Evolutionary conservation across 2,329 filamentous ascomycete species (phyloP).

Genomic region (Alternaria triticina): DNA sequence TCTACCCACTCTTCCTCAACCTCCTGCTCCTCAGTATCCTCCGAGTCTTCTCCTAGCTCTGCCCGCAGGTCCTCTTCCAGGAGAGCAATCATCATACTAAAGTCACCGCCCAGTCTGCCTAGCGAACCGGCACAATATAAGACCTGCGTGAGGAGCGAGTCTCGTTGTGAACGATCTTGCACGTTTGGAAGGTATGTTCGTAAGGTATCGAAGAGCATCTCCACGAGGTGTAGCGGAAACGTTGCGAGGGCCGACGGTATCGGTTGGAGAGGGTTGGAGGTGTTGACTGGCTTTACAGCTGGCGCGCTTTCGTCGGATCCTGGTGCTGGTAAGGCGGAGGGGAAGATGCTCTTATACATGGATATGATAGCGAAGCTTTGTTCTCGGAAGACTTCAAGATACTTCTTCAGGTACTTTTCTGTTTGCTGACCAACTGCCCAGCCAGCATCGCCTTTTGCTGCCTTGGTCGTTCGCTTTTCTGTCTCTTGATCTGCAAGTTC

Average conservation of each 20-base stretch:
- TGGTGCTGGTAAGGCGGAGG: constrained; percentile 59
- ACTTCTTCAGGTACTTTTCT: constrained; percentile 90
- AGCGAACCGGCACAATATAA: constrained; percentile 92
- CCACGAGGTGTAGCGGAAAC: constrained; percentile 83
- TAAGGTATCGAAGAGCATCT: constrained; percentile 79
- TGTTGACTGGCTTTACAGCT: constrained; percentile 26
- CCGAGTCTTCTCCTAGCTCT: constrained; percentile 47
- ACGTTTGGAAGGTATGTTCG: constrained; percentile 80
- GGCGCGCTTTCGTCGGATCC: constrained; percentile 36
- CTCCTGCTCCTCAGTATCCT: constrained; percentile 45
- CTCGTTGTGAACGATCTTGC: constrained; percentile 76
- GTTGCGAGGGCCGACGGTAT: constrained; percentile 80
- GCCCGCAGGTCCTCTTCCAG: constrained; percentile 54
- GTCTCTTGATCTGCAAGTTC: constrained; percentile 90
- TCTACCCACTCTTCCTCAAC: constrained; percentile 77
- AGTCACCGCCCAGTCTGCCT: constrained; percentile 88
- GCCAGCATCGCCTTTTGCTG: constrained; percentile 50
- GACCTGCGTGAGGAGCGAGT: constrained; percentile 90
- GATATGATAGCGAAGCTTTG: constrained; percentile 96
- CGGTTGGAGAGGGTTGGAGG: constrained; percentile 53
- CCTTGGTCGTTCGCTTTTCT: constrained; percentile 47
- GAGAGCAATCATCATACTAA: constrained; percentile 81
- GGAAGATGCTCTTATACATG: constrained; percentile 91
- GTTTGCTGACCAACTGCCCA: constrained; percentile 86
- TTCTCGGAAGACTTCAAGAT: constrained; percentile 96